Evolutionary conservation across 305 asterid genomes (phyloP), one percentile per base, ranked within the genome.

Genomic region (Solanum aculeatissimum): DNA sequence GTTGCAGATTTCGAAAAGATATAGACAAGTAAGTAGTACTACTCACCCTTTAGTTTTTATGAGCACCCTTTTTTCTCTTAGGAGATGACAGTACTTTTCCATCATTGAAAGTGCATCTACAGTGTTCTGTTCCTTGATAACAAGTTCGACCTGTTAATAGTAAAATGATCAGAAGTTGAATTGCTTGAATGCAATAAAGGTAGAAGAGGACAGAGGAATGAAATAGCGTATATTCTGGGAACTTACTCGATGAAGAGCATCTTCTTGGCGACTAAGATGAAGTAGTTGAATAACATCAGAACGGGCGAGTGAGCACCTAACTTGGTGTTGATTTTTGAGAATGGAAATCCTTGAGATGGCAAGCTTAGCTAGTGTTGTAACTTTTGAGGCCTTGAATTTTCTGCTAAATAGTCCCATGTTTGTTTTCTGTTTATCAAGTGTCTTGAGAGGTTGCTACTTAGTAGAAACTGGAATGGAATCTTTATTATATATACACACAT

Each of bases 261-360:
- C 83, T n/a, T 89, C 83, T 4, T 85, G 90, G 75, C 86, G 84
- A 65, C 88, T 87, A 23, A 87, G 89, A 32, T 84, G 85, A 21
- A 90, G 91, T 49, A 90, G 87, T 80, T 91, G 91, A 81, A 88
- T 55, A 15, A 87, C 90, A 49, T 87, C 91, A 15, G 89, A 91
- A 42, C 38, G 65, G 16, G 90, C 89, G 12, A 86, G 85, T 82
- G 87, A 85, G 57, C 83, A 88, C 75, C 84, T 86, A 3, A 83
- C 87, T 14, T 54, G 29, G 63, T 87, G 90, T 49, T 79, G 83
- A 7, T 91, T 91, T 80, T 84, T 86, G 6, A 88, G 87, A 72
- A 87, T 62, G 75, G 86, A 49, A 47, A 91, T 87, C 66, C 92
- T 88, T 6, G 89, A 85, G 55, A 86, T 83, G 60, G 91, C 88